These are phyloP conservation scores for Cryptococcus sp. DNA, from an alignment of 1,284 basidiomycete genomes.

Conservation along the genomic window DNA sequence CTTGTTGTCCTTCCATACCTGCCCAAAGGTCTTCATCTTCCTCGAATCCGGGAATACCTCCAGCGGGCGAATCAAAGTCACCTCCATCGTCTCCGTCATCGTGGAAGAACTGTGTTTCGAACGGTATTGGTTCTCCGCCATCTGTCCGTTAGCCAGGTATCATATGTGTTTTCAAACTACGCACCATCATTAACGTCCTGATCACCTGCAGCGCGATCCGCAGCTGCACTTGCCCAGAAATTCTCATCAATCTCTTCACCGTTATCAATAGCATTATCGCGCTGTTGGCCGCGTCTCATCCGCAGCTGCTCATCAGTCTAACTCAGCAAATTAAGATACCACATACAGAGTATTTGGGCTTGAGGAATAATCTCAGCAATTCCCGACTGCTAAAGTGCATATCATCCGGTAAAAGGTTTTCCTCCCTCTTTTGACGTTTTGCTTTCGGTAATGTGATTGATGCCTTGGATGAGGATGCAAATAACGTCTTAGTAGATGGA, in stretches of 20 bases:
- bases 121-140: slow-evolving; percentile 60
- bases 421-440: slow-evolving; percentile 58
- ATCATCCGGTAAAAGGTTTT: slow-evolving; percentile 86
- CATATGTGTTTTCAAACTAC: slow-evolving; percentile 18
- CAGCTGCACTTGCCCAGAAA: slow-evolving; percentile 91
- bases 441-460: slow-evolving; percentile 61
- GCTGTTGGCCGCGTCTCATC: slow-evolving; percentile 61
- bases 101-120: slow-evolving; percentile 96
- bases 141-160: slow-evolving; percentile 18
- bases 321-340: not conserved
- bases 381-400: slow-evolving; percentile 94
- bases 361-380: slow-evolving; percentile 86
- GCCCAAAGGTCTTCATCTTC: slow-evolving; percentile 80
- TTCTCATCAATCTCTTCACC: slow-evolving; percentile 87
- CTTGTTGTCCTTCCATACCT: slow-evolving; percentile 67
- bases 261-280: slow-evolving; percentile 34
- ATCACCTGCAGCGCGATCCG: slow-evolving; percentile 64
- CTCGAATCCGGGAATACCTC: slow-evolving; percentile 48
- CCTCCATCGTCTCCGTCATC: slow-evolving; percentile 84
- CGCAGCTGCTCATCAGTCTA: slow-evolving; percentile 56
- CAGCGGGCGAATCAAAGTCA: slow-evolving; percentile 58
- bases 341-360: slow-evolving; percentile 85
- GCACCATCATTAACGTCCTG: slow-evolving; percentile 58
- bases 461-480: slow-evolving; percentile 66
- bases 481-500: slow-evolving; percentile 63